Evolutionary conservation across 768 basidiomycete genomes (phyloP), one percentile per base, ranked within the genome.

Genomic region (Exidia glandulosa): DNA sequence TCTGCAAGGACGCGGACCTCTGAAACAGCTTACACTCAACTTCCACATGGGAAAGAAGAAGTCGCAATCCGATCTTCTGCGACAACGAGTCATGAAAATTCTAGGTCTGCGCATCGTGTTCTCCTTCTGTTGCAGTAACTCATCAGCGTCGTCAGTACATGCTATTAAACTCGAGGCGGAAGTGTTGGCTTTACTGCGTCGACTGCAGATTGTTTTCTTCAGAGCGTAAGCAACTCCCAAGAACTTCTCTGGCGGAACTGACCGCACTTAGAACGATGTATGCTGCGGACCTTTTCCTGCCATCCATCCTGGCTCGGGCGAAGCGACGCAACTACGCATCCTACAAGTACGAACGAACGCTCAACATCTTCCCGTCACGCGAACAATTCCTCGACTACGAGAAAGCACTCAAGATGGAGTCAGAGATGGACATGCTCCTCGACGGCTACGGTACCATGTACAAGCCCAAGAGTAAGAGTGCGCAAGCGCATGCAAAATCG

Each of bases 181-280:
- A 45, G 78, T 90, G 56, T 75, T 80, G 64, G 71, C 71, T 23
- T 77, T 94, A 34, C 77, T 91, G 63, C 76, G 78, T 14, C 82
- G 90, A 3, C 70, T 92, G 27, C 83, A 91, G 64, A 79, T 94
- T 56, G 81, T 94, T 47, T 90, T 82, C 67, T 90, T 87, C 67
- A 86, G 92, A 41, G 76, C 77, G 81, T 80, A 56, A 55, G 73
- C 57, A 47, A 12, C 27, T 12, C 14, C 32, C 7, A 54, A 14
- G 16, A 29, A 16, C 31, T 27, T 33, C n/a, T 16, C 30, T 6
- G 12, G 32, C 29, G 56, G 36, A 64, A 63, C 52, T 60, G 25
- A 27, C 27, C 63, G 85, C 81, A n/a, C 79, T 60, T 16, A 63
- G 64, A 62, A 70, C 69, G 32, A 63, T 63, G 3, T 59, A 66